Percentiles rank a stretch among this genome's conserved stretches.
Evolutionary conservation across 768 basidiomycete species (phyloP).

Genomic region (Lentinula lateritia): DNA sequence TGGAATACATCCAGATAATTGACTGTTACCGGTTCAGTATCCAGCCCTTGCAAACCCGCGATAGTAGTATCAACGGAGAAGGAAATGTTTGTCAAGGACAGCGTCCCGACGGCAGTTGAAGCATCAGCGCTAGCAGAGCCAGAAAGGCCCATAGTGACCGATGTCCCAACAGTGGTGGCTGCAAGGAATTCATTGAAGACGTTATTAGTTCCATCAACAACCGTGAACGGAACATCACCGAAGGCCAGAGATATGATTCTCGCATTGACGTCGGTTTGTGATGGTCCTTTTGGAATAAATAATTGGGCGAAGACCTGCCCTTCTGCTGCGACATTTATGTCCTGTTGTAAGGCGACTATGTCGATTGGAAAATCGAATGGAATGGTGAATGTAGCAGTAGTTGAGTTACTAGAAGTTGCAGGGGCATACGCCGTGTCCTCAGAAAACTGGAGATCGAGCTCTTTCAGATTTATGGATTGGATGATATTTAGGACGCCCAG

Average conservation of each 20-base stretch:
- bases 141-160: conserved; percentile 42
- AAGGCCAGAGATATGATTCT: conserved; percentile 61
- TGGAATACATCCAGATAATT: conserved; percentile 59
- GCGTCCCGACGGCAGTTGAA: conserved; percentile 58
- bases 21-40: conserved; percentile 50
- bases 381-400: conserved; percentile 58
- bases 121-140: conserved; percentile 55
- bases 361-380: conserved; percentile 71
- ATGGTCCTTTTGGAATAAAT: conserved; percentile 50
- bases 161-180: conserved; percentile 45
- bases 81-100: conserved; percentile 49
- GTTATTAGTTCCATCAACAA: conserved; percentile 38
- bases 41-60: conserved; percentile 59
- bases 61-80: conserved; percentile 58
- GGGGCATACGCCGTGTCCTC: conserved; percentile 53
- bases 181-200: conserved; percentile 61
- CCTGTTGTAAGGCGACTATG: conserved; percentile 56
- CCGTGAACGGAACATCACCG: conserved; percentile 52
- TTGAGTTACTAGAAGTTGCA: conserved; percentile 49
- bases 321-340: conserved; percentile 45
- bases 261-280: conserved; percentile 54
- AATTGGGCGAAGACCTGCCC: conserved; percentile 56
- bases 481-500: conserved; percentile 54
- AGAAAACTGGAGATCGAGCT: conserved; percentile 56
- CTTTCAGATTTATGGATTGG: conserved; percentile 54